Evolutionary conservation across 1,139 yeast genomes (phyloP), one percentile per base, ranked within the genome.

Genomic region (Geotrichum bryndzae): DNA sequence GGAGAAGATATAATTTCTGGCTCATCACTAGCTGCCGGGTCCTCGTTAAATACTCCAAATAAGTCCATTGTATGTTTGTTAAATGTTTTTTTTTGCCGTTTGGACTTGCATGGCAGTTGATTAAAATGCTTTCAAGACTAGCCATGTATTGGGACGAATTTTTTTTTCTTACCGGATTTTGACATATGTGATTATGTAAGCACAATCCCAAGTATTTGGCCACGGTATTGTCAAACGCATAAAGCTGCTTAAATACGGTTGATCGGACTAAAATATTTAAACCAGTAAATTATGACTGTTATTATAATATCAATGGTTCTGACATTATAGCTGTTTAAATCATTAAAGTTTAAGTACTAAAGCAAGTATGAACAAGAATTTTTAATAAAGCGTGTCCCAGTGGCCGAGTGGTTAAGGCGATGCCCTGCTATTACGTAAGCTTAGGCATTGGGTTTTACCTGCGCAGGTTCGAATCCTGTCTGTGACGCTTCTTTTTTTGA

Each of bases 401-500:
- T 85, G 88, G 88, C 88, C 88, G 89, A 85, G 89, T 84, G 89
- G 89, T 85, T 85, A 85, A 85, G 88, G 89, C 88, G 89, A 83
- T 84, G 86, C 88, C 88, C 89, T 84, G 88, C 88, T 84, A 83
- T 64, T 53, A 45, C 18, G 18, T 18, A 35, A 35, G 41, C 41
- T 72, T 65, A 85, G 89, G 88, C 84, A 84, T 84, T 85, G 89
- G 86, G 89, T 82, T 84, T 79, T 85, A 82, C 89, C 87, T 83
- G 85, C 90, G 89, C 89, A 85, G 88, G 90, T 85, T 85, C 90
- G 89, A 85, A 85, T 85, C 90, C 88, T 85, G 90, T 84, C 87
- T 83, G 88, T 85, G 84, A 85, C 90, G 90, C 61, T 69, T 72
- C 18, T 18, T 18, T 18, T 18, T 18, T 18, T 18, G 18, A 18